phyloP scores from a whole-genome alignment of 1,284 basidiomycete genomes.

The Trametes sp. region DNA sequence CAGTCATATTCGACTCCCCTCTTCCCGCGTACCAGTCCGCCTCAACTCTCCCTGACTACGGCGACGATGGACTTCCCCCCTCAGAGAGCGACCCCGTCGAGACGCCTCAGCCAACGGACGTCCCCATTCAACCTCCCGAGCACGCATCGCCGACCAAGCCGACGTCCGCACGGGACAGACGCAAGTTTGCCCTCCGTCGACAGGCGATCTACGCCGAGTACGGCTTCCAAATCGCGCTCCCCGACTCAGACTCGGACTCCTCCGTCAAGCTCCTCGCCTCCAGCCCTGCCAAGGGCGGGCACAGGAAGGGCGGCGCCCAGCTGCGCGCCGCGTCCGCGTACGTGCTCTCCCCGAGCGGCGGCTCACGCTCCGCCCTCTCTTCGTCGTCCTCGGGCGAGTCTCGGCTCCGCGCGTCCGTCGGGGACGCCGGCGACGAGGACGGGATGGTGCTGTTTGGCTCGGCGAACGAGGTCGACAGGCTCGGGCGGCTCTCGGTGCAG shows the following conservation, averaged over 20 bases:
- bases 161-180: slow-evolving; percentile 10
- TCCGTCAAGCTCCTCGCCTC: slow-evolving; percentile 15
- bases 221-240: slow-evolving; percentile 28
- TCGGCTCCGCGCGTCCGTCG: background rate
- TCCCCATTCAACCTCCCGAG: background rate
- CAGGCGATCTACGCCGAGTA: slow-evolving; percentile 32
- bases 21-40: background rate
- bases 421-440: background rate
- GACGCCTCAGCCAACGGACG: background rate
- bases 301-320: background rate
- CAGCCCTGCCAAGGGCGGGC: slow-evolving; percentile 6
- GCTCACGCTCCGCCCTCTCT: slow-evolving; percentile 19
- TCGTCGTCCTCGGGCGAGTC: slow-evolving; percentile 18
- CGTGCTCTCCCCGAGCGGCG: slow-evolving; percentile 8
- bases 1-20: slow-evolving; percentile 9
- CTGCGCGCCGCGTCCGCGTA: slow-evolving; percentile 19
- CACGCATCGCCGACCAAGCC: background rate
- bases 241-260: slow-evolving; percentile 23
- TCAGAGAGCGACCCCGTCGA: background rate
- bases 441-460: background rate
- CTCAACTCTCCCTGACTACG: background rate
- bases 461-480: slow-evolving; percentile 16
- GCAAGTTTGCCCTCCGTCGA: slow-evolving; percentile 26
- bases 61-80: background rate
- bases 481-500: slow-evolving; percentile 23